Conservation (phyloP, 257 asterid genomes). For the Asclepias syriaca region DNA sequence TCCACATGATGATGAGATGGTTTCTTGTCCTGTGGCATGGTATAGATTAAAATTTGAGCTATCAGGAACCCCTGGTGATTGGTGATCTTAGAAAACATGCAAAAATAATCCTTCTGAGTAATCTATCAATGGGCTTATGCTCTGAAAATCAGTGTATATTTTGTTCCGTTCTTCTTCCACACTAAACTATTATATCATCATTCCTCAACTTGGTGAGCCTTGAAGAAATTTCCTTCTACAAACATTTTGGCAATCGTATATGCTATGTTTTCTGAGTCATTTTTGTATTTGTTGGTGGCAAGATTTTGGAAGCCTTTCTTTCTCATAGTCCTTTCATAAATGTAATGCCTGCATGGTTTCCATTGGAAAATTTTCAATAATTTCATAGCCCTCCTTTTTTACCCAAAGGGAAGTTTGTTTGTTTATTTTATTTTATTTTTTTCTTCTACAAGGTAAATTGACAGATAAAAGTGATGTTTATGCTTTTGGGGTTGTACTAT, state of each 20-base stretch:
- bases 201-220: neutral
- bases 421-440: neutral
- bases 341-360: neutral
- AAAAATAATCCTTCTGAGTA: neutral
- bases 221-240: too few relatives aligned
- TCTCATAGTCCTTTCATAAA: neutral
- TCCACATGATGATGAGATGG: too few relatives aligned
- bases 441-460: constrained; percentile 38
- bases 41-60: too few relatives aligned
- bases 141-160: too few relatives aligned
- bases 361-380: neutral
- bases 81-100: neutral
- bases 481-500: constrained; percentile 69
- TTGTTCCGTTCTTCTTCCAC: neutral
- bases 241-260: too few relatives aligned
- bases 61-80: neutral
- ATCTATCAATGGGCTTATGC: neutral
- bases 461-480: constrained; percentile 80
- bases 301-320: neutral
- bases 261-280: too few relatives aligned
- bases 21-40: too few relatives aligned
- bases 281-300: neutral
- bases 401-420: neutral
- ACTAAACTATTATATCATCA: neutral
- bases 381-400: neutral